A percentile compares a stretch with the other conserved stretches of the same genome.
Evolutionary conservation across 2,329 filamentous ascomycete species (phyloP).

Genomic region (Pseudogymnoascus sp.): DNA sequence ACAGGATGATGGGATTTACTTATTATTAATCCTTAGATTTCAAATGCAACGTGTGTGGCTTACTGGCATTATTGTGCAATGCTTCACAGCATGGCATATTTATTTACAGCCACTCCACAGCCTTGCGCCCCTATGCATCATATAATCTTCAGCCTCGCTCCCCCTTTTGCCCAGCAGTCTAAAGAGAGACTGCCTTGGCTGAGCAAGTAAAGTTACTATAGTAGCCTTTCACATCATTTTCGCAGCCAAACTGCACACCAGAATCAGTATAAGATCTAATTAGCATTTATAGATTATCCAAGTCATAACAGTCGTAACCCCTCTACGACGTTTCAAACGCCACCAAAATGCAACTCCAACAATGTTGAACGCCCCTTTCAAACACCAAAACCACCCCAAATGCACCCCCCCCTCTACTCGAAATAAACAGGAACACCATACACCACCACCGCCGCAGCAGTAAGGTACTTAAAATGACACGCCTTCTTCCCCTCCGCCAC

Average conservation of each 20-base stretch:
- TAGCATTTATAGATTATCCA: neutral
- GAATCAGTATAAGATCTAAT: neutral
- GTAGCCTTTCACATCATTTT: neutral
- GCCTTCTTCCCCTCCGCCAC: slow-evolving; percentile 66
- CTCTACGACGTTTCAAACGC: neutral
- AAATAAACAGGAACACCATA: slow-evolving; percentile 94
- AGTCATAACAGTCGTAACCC: slow-evolving; percentile 1
- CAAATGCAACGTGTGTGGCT: neutral
- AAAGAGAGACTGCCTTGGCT: neutral
- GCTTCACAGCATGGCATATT: neutral
- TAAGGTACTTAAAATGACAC: slow-evolving; percentile 87
- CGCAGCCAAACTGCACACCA: neutral
- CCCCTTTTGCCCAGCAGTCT: neutral
- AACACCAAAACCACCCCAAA: neutral
- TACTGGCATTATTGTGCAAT: neutral
- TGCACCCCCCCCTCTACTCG: slow-evolving; percentile 20
- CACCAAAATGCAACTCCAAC: neutral
- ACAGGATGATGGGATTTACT: neutral
- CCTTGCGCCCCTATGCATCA: neutral
- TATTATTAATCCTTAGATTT: neutral
- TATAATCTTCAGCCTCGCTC: neutral
- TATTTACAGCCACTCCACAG: neutral
- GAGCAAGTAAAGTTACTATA: neutral
- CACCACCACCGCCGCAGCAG: slow-evolving; percentile 86
- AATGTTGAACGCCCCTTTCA: neutral